These are phyloP conservation scores for Xylaria sp. DNA, from an alignment of 2,329 filamentous ascomycete species.

Conservation along the genomic window DNA sequence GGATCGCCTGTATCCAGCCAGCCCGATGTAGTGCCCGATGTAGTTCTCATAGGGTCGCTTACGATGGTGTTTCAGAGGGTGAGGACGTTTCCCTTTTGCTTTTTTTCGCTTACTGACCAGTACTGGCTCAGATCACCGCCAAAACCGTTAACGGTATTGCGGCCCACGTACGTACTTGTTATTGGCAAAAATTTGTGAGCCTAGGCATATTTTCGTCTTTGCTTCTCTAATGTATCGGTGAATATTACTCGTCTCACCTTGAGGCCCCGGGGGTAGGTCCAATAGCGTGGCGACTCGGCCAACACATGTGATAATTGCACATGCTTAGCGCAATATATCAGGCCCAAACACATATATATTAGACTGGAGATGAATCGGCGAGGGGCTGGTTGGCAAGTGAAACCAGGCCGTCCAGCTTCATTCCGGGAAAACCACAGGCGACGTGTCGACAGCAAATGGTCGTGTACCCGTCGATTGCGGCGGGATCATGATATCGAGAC, in stretches of 20 bases:
- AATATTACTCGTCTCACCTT: constrained; percentile 4
- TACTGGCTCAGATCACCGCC: neutral
- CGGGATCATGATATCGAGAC: too few species aligned
- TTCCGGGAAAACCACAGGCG: too few species aligned
- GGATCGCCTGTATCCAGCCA: neutral
- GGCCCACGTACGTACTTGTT: too few species aligned
- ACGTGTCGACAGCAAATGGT: too few species aligned
- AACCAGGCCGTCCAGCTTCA: neutral
- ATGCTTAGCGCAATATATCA: too few species aligned
- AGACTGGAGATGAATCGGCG: too few species aligned
- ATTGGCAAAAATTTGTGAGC: neutral
- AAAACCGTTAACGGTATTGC: too few species aligned
- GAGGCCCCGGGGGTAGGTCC: neutral
- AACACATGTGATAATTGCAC: neutral
- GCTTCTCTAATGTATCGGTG: neutral
- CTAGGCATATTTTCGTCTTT: neutral
- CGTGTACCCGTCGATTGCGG: too few species aligned
- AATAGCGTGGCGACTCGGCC: neutral
- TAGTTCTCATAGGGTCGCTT: neutral
- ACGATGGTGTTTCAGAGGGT: neutral
- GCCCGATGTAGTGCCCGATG: too few species aligned
- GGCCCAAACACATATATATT: too few species aligned
- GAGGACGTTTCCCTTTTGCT: neutral
- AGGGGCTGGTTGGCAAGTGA: neutral
- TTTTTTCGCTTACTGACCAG: neutral